Base-by-base conservation (phyloP, 768 basidiomycete genomes). In the Mycena kentingensis region DNA sequence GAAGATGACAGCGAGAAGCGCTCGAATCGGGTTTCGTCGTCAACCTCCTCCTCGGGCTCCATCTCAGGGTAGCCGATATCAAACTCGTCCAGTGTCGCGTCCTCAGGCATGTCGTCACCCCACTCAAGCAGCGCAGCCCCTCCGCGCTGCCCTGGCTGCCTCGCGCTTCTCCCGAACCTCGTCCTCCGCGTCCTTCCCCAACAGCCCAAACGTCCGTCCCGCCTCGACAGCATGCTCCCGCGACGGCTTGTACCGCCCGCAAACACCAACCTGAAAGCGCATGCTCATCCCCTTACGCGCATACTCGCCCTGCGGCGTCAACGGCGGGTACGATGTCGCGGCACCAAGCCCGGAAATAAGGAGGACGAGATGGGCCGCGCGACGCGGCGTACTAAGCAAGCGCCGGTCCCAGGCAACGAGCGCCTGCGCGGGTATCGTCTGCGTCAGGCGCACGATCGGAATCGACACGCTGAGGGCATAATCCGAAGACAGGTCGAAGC, bases 351-450 rank as follows among this genome's bases (percentile, higher is more conserved):
- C 81, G 16, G 80, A 80, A 15, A 88, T 80, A 24, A 88, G 74
- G n/a, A 89, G 76, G 5, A 80, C 81, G 41, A 90, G 72, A 67
- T 87, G 74, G 19, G 80, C 79, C 12, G 77, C 70, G 26, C 76
- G 41, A 11, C 24, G 74, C 4, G 80, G 73, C 3, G 43, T 3
- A n/a, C 26, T 36, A 19, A 88, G 73, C 5, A 89, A 75, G 8
- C 78, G 78, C 13, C 80, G 73, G 60, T 90, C 88, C 88, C 88
- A 90, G 21, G 87, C 86, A 67, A 87, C 79, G 27, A 90, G 70
- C 10, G 85, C 86, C 31, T 82, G 81, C 3, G 84, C 76, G 11
- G 85, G 77, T 21, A 87, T 81, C 44, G 72, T 74, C 12, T 75
- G 60, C 13, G 81, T 73, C 11, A 86, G 73, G 10, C 59, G 68